These are phyloP conservation scores for Nitzschia sp. DNA, from an alignment of 108 stramenopile species.

Conservation along the genomic window DNA sequence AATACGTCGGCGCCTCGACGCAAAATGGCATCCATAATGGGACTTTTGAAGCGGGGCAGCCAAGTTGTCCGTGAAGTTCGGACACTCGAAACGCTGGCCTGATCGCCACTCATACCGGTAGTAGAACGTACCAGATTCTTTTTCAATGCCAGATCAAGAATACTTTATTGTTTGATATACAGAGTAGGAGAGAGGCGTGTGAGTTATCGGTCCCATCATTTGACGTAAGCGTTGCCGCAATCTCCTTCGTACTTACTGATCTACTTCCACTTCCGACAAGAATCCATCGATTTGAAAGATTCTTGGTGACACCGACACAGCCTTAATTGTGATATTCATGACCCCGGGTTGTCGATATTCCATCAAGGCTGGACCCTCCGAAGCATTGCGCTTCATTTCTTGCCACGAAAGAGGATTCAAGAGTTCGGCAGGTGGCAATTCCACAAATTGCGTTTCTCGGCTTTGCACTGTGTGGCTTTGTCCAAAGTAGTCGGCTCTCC, in stretches of 20 bases:
- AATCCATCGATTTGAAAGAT: slow-evolving; percentile 67
- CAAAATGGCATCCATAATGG: slow-evolving; percentile 49
- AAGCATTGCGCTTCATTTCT: slow-evolving; percentile 38
- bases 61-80: slow-evolving; percentile 49
- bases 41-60: slow-evolving; percentile 35
- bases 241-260: slow-evolving; percentile 45
- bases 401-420: slow-evolving; percentile 4
- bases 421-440: slow-evolving; percentile 40
- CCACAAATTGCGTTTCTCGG: slow-evolving; percentile 62
- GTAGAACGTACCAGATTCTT: slow-evolving; percentile 52
- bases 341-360: slow-evolving; percentile 55
- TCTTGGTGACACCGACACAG: slow-evolving; percentile 46
- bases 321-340: slow-evolving; percentile 52
- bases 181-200: too few relatives aligned
- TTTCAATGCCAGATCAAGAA: slow-evolving; percentile 29
- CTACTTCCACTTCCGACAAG: slow-evolving; percentile 59
- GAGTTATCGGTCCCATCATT: too few relatives aligned
- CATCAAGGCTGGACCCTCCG: slow-evolving; percentile 30
- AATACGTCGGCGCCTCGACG: slow-evolving; percentile 52
- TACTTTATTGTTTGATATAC: neutral
- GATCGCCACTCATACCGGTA: slow-evolving; percentile 19
- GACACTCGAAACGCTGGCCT: slow-evolving; percentile 38
- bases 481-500: slow-evolving; percentile 57
- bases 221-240: too few relatives aligned
- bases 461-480: slow-evolving; percentile 50